These are phyloP conservation scores for Fusarium acutatum DNA, from an alignment of 2,329 filamentous ascomycete species.

Conservation along the genomic window DNA sequence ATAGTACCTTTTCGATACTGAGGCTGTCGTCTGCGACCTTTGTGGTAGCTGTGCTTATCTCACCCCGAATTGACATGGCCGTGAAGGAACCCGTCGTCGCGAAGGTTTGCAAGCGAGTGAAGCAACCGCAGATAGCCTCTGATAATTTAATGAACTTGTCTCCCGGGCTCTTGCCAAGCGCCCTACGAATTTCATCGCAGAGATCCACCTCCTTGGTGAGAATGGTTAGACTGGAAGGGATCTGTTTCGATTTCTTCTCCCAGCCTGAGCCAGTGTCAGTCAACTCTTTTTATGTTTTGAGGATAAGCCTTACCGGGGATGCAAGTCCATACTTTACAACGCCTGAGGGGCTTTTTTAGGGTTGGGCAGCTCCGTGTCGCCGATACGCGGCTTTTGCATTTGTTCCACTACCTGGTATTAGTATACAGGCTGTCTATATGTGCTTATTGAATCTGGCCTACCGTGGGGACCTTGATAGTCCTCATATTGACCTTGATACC, in stretches of 20 bases:
- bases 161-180: neutral
- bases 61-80: neutral
- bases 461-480: neutral
- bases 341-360: neutral
- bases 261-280: neutral
- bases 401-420: neutral
- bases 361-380: neutral
- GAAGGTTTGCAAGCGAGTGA: neutral
- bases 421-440: accelerated
- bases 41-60: neutral
- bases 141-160: neutral
- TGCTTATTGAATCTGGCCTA: neutral
- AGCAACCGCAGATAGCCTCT: neutral
- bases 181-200: neutral
- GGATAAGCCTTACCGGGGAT: neutral
- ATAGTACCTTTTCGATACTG: neutral
- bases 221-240: neutral
- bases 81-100: neutral
- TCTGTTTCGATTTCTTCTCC: neutral
- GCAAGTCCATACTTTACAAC: neutral
- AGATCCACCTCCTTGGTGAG: neutral
- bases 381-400: neutral
- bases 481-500: neutral
- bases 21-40: neutral
- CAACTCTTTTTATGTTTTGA: accelerated